These are phyloP conservation scores for Coemansia sp. DNA, from an alignment of 192 early-diverging fungal species.

Conservation along the genomic window DNA sequence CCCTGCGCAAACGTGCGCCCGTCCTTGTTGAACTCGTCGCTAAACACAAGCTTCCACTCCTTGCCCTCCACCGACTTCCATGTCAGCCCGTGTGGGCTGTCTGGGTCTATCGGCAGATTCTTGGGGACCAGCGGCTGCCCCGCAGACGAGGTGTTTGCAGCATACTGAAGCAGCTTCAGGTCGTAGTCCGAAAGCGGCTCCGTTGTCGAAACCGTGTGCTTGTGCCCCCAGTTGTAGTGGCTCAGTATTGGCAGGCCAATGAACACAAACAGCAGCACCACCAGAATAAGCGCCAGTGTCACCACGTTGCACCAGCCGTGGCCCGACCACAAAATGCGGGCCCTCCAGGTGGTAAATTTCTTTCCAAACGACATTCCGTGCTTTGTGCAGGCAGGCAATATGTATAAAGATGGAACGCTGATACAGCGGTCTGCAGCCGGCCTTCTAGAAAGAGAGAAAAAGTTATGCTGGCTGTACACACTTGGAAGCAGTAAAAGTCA, in stretches of 20 bases:
- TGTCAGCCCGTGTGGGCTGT: conserved; percentile 38
- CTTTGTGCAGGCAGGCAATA: neutral
- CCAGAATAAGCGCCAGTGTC: conserved; percentile 38
- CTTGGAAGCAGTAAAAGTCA: conserved; percentile 1
- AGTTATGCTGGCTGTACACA: conserved; percentile 4
- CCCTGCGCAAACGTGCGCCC: conserved; percentile 55
- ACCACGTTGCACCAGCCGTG: conserved; percentile 56
- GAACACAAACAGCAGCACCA: conserved; percentile 51
- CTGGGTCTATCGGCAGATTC: conserved; percentile 45
- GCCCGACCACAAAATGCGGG: conserved; percentile 46
- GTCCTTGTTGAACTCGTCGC: conserved; percentile 60
- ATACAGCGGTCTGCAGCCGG: no score
- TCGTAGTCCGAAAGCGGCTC: conserved; percentile 41
- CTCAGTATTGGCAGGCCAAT: conserved; percentile 49
- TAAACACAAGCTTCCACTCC: conserved; percentile 57
- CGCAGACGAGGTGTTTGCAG: conserved; percentile 25
- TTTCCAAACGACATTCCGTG: conserved; percentile 27
- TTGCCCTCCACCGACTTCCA: conserved; percentile 44
- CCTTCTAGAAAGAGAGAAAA: neutral
- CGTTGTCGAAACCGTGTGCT: conserved; percentile 5
- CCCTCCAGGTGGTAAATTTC: conserved; percentile 37
- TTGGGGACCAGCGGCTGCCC: conserved; percentile 45
- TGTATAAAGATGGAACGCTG: conserved; percentile 1
- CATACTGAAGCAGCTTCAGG: conserved; percentile 21
- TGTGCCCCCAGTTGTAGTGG: conserved; percentile 51